Percentiles rank a stretch among this genome's conserved stretches.
Conservation (phyloP, 495 filamentous ascomycete genomes). For the Hypoxylon cercidicola region DNA sequence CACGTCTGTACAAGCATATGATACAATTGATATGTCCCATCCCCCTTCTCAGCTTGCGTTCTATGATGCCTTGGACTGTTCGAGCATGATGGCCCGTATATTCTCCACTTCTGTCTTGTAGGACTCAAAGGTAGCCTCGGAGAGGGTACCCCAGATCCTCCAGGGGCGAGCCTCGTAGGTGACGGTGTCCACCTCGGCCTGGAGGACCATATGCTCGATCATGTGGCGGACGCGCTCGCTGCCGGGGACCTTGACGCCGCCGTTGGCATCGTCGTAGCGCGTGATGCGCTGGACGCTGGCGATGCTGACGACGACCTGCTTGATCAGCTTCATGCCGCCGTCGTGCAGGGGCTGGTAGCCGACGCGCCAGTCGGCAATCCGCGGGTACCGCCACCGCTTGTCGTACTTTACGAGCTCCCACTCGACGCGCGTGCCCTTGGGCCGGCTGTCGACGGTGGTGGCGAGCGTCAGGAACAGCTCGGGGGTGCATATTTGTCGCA, state of each 20-base stretch:
- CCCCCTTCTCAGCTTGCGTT: background rate
- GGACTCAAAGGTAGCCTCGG: slow-evolving; percentile 66
- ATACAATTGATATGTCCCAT: slow-evolving; percentile 7
- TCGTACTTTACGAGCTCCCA: slow-evolving; percentile 77
- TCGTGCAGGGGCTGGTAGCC: slow-evolving; percentile 55
- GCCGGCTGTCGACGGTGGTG: slow-evolving; percentile 65
- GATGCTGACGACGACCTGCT: slow-evolving; percentile 80
- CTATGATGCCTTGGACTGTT: background rate
- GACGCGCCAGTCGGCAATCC: slow-evolving; percentile 69
- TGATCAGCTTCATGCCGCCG: slow-evolving; percentile 53
- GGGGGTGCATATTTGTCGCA: slow-evolving; percentile 68
- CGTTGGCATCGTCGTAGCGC: slow-evolving; percentile 46
- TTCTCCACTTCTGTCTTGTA: slow-evolving; percentile 44
- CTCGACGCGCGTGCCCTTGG: slow-evolving; percentile 55
- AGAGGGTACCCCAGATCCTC: slow-evolving; percentile 78
- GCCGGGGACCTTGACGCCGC: slow-evolving; percentile 50
- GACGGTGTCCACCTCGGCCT: slow-evolving; percentile 60
- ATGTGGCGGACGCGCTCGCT: slow-evolving; percentile 70
- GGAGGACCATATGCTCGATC: slow-evolving; percentile 82
- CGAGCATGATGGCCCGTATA: background rate
- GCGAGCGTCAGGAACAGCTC: slow-evolving; percentile 67
- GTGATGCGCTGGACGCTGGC: slow-evolving; percentile 71
- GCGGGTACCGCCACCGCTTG: slow-evolving; percentile 55
- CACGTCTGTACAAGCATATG: slow-evolving; percentile 9
- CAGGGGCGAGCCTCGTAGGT: slow-evolving; percentile 70